Evolutionary conservation across 73 alveolate genomes (phyloP).

Genomic region (Blepharisma japonicum): DNA sequence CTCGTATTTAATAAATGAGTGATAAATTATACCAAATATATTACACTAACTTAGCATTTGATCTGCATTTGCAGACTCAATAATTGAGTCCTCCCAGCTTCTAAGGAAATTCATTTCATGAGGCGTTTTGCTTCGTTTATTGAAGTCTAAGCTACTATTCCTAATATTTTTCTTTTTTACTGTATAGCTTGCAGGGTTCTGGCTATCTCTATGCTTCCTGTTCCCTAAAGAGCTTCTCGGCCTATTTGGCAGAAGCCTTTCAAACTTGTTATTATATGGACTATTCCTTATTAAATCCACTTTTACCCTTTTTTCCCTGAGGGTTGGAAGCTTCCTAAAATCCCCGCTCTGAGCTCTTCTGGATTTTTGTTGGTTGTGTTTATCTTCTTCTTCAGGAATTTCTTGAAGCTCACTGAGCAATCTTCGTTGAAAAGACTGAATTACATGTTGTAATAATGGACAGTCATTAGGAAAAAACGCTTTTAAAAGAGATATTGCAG

Average conservation of each 20-base stretch:
- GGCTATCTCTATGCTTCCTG: background rate
- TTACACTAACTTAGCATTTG: too few species aligned
- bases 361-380: background rate
- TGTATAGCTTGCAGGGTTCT: too few species aligned
- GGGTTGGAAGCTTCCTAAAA: constrained; percentile 17
- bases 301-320: background rate
- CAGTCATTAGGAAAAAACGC: constrained; percentile 22
- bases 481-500: background rate
- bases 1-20: too few species aligned
- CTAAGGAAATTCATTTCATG: too few species aligned
- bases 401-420: constrained; percentile 24
- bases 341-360: constrained; percentile 1
- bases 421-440: constrained; percentile 15
- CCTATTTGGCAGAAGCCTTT: background rate
- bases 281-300: background rate
- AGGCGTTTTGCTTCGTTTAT: too few species aligned
- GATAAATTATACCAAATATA: too few species aligned
- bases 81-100: too few species aligned
- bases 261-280: constrained; percentile 12
- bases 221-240: constrained; percentile 11
- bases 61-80: too few species aligned
- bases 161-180: too few species aligned
- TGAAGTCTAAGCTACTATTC: too few species aligned
- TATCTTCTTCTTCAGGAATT: constrained; percentile 28
- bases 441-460: constrained; percentile 13